These are phyloP conservation scores for Phytophthora hybrid DNA, from an alignment of 352 stramenopile genomes.

Conservation along the genomic window DNA sequence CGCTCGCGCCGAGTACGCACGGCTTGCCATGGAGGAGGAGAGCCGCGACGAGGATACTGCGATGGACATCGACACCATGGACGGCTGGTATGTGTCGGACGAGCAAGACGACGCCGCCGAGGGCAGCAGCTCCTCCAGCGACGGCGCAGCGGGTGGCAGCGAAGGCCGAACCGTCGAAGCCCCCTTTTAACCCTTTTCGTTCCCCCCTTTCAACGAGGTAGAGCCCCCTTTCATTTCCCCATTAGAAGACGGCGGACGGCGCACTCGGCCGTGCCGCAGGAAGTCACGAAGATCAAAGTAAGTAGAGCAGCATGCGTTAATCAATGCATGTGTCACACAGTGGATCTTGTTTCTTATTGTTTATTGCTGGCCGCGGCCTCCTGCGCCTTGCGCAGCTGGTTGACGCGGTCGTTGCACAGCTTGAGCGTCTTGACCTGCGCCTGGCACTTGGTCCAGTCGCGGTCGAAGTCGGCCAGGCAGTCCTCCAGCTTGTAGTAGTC, in stretches of 20 bases:
- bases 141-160: slow-evolving; percentile 24
- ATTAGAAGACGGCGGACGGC: slow-evolving; percentile 35
- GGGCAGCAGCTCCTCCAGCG: slow-evolving; percentile 8
- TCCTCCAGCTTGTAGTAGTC: slow-evolving; percentile 91
- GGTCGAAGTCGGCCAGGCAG: slow-evolving; percentile 80
- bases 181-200: slow-evolving; percentile 58
- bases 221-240: slow-evolving; percentile 27
- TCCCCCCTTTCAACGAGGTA: slow-evolving; percentile 28
- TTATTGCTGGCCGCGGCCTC: slow-evolving; percentile 28
- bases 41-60: slow-evolving; percentile 88
- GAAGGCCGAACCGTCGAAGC: slow-evolving; percentile 75
- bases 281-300: slow-evolving; percentile 34
- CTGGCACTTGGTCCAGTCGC: slow-evolving; percentile 91
- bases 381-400: slow-evolving; percentile 54
- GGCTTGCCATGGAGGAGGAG: slow-evolving; percentile 98
- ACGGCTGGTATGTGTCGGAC: slow-evolving; percentile 89
- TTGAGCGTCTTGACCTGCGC: slow-evolving; percentile 81
- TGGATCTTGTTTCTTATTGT: slow-evolving; percentile 2
- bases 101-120: slow-evolving; percentile 72
- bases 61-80: slow-evolving; percentile 92
- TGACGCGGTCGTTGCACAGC: slow-evolving; percentile 77
- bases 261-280: background rate
- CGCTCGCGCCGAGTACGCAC: slow-evolving; percentile 96
- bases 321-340: slow-evolving; percentile 31
- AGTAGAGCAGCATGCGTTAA: slow-evolving; percentile 32